A percentile compares a stretch with the other conserved stretches of the same genome.
Conservation (phyloP, 495 filamentous ascomycete genomes). For the Clohesyomyces aquaticus region DNA sequence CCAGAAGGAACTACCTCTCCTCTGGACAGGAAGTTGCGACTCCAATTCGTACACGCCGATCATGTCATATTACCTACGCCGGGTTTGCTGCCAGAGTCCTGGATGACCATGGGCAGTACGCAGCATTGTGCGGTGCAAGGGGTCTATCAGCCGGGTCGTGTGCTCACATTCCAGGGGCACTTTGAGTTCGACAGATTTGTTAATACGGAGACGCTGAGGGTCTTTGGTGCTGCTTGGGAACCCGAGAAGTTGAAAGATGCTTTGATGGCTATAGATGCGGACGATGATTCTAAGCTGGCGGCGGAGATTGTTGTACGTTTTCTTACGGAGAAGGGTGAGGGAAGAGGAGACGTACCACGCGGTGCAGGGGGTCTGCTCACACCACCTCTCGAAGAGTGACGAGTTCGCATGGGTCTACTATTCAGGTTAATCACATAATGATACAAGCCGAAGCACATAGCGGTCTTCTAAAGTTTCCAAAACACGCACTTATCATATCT, state of each 20-base stretch:
- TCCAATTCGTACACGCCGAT: constrained; percentile 33
- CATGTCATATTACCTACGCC: constrained; percentile 24
- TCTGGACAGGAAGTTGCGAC: constrained; percentile 6
- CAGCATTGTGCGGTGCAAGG: constrained; percentile 28
- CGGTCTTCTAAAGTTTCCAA: too few relatives aligned
- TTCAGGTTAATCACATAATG: too few relatives aligned
- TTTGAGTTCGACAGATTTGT: constrained; percentile 37
- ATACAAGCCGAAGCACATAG: too few relatives aligned
- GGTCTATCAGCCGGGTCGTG: constrained; percentile 24
- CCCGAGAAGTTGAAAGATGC: constrained; percentile 12
- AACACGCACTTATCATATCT: too few relatives aligned
- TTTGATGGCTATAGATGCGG: constrained; percentile 24
- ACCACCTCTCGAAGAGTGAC: constrained; percentile 21
- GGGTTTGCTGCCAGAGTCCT: constrained; percentile 19
- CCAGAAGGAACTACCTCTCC: neutral
- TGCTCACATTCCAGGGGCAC: constrained; percentile 30
- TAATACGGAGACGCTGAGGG: constrained; percentile 32
- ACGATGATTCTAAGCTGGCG: constrained; percentile 22
- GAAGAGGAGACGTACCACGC: neutral
- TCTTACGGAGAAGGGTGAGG: constrained; percentile 3
- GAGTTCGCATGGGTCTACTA: too few relatives aligned
- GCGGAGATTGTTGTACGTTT: constrained; percentile 30
- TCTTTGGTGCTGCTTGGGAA: constrained; percentile 25
- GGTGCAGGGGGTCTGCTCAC: constrained; percentile 20
- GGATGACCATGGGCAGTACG: constrained; percentile 19